phyloP scores from a whole-genome alignment of 495 filamentous ascomycete species.

The Penicillium arizonense region DNA sequence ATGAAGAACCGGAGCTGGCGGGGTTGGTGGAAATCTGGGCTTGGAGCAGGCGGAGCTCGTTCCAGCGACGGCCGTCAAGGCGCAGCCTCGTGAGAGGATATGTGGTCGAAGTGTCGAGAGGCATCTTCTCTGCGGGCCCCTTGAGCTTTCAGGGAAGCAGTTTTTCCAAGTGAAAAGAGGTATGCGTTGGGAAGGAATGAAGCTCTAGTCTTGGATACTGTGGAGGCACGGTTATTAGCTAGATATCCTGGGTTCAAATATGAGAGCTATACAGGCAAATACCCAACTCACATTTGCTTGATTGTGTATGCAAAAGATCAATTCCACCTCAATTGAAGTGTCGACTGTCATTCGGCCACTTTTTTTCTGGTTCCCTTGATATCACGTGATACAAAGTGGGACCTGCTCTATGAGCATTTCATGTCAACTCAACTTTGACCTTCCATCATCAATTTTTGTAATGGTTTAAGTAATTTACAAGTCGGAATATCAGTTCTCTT shows the following conservation, averaged over 20 bases:
- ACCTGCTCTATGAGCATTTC: background rate
- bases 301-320: background rate
- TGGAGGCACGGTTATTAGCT: background rate
- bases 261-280: background rate
- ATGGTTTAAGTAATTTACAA: no score
- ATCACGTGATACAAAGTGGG: conserved; percentile 1
- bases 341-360: background rate
- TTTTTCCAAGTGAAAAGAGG: background rate
- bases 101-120: conserved; percentile 80
- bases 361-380: conserved; percentile 3
- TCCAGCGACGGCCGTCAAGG: conserved; percentile 95
- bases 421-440: no score
- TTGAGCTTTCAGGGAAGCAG: background rate
- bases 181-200: background rate
- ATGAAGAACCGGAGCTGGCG: conserved; percentile 83
- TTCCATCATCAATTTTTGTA: no score
- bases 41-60: conserved; percentile 87
- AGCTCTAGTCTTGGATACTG: background rate
- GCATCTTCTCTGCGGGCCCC: conserved; percentile 53
- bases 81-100: conserved; percentile 85
- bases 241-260: background rate
- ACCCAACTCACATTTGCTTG: background rate
- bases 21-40: conserved; percentile 90
- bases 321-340: background rate
- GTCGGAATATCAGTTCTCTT: no score